Conservation (phyloP, 1,284 basidiomycete species). For the Ganoderma sp. region DNA sequence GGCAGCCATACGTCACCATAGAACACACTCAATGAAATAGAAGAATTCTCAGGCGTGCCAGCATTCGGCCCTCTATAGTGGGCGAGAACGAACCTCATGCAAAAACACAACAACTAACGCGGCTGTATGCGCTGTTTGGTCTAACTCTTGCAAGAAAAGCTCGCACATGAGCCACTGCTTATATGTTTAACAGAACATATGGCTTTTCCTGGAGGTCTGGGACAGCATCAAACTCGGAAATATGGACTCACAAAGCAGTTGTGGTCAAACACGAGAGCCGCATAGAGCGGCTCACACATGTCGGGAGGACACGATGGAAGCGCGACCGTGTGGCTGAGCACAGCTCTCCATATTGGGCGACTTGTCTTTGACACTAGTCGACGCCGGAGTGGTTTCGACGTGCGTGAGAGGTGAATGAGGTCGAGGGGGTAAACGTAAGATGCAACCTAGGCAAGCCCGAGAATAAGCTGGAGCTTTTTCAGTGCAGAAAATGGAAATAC, state of each 20-base stretch:
- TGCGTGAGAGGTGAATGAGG: not conserved
- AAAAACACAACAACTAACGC: no score
- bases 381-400: not conserved
- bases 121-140: no score
- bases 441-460: not conserved
- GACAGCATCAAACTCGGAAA: no score
- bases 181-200: no score
- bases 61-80: no score
- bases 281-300: slow-evolving; percentile 33
- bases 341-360: not conserved
- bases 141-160: no score
- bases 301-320: slow-evolving; percentile 32
- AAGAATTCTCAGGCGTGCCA: no score
- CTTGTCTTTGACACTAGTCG: not conserved
- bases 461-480: not conserved
- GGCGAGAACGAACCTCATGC: no score
- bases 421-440: not conserved
- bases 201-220: no score
- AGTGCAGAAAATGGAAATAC: not conserved
- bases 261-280: slow-evolving; percentile 32
- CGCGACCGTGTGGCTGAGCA: not conserved
- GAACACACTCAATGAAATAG: no score
- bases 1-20: no score
- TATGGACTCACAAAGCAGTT: not conserved
- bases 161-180: no score